Conservation (phyloP, 345 rosid genomes). For the Pelargonium nanum region DNA sequence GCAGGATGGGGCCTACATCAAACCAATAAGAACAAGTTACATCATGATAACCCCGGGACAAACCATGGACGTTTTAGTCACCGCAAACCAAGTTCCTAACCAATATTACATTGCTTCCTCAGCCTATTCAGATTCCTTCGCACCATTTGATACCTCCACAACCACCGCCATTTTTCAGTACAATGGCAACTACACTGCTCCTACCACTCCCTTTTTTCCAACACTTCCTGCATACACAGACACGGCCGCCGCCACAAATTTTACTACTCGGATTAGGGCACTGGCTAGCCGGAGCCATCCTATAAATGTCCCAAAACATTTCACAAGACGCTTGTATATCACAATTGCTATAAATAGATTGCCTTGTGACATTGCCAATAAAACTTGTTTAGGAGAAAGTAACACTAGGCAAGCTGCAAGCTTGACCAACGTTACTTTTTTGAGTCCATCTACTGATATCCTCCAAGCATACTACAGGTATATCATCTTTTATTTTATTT, state of each 20-base stretch:
- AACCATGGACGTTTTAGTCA: conserved; percentile 35
- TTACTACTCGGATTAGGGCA: conserved; percentile 8
- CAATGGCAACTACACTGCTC: conserved; percentile 16
- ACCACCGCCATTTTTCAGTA: conserved; percentile 29
- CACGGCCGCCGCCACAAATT: conserved; percentile 11
- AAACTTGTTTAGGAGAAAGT: conserved; percentile 2
- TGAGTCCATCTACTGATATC: conserved; percentile 12
- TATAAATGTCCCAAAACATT: conserved; percentile 16
- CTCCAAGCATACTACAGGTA: conserved; percentile 39
- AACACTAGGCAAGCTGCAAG: conserved; percentile 22
- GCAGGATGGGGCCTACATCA: conserved; percentile 22
- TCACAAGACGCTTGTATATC: conserved; percentile 13
- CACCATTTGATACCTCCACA: conserved; percentile 16
- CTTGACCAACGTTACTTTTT: conserved; percentile 38
- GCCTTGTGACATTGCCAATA: conserved; percentile 9
- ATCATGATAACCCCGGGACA: conserved; percentile 39
- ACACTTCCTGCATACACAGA: conserved; percentile 16
- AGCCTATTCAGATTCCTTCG: conserved; percentile 20
- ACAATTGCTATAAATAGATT: conserved; percentile 18
- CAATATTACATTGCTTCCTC: conserved; percentile 24
- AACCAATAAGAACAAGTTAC: conserved; percentile 10
- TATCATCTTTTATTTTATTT: not conserved
- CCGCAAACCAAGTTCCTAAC: conserved; percentile 19
- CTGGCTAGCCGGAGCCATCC: conserved; percentile 16
- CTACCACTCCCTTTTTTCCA: conserved; percentile 19